Base-by-base conservation (phyloP, 2,329 filamentous ascomycete species). In the Fusarium hostae region DNA sequence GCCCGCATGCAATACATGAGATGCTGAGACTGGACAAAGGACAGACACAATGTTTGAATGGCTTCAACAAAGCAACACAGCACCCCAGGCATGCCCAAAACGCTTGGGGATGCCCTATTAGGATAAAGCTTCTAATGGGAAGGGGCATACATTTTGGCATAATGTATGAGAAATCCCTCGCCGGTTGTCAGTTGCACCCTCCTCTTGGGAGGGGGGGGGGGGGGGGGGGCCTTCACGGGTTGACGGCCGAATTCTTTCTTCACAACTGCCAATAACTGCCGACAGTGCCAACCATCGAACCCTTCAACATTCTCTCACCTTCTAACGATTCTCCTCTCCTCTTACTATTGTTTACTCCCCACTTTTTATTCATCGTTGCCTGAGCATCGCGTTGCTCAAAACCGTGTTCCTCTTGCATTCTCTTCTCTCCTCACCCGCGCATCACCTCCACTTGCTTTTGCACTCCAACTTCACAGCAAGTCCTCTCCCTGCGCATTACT, bases 401-500 rank as follows among this genome's bases (percentile, higher is more conserved):
- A 20, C 24, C 24, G 6, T 24, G 0, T 6, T 26, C 18, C 24
- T 45, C 43, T 20, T 26, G 18, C 24, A 13, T 45, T 10, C 3
- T 24, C 22, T 11, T 22, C 41, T 18, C 22, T 18, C 6, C 8
- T 44, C 16, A 20, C 22, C 8, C 18, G 3, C 11, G 3, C 18
- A 45, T 20, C 24, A 28, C 3, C 24, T 20, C 9, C 43, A 2
- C 43, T 45, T 6, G 11, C 18, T 5, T 45, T 44, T 20, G 12
- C 16, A 20, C 6, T 24, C 12, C 1, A 45, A 45, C 18, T 45
- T 45, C 8, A 13, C 11, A 13, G 1, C 11, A 26, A 20, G 18
- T 20, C 5, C 26, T 3, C 26, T 3, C 0, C 3, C 41, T 3
- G 11, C 11, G 11, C 11, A 15, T 34, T 16, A 18, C 15, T 18